These are phyloP conservation scores for Achaetomium macrosporum DNA, from an alignment of 2,329 filamentous ascomycete species.

Conservation along the genomic window DNA sequence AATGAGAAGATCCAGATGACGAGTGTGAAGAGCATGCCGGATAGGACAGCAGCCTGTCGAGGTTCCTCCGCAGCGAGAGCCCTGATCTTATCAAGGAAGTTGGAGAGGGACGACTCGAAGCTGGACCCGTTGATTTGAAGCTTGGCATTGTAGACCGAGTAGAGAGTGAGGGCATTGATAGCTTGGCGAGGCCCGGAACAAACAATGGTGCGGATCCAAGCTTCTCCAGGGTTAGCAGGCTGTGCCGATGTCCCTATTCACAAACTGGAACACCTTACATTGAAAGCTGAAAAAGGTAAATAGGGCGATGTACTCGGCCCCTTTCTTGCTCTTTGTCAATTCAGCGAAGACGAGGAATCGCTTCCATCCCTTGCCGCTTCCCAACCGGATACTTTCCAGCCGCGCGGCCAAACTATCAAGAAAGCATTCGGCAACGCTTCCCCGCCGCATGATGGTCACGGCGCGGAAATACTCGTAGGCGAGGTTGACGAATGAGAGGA, in stretches of 20 bases:
- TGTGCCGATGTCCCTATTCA: not conserved
- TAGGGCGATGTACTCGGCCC: constrained; percentile 80
- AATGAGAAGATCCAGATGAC: constrained; percentile 82
- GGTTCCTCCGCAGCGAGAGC: constrained; percentile 66
- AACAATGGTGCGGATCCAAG: constrained; percentile 81
- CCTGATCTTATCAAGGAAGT: constrained; percentile 80
- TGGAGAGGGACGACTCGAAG: constrained; percentile 58
- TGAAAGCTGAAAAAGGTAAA: constrained; percentile 82
- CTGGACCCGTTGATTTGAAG: constrained; percentile 54
- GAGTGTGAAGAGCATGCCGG: constrained; percentile 87
- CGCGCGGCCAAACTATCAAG: constrained; percentile 81
- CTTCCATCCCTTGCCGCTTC: constrained; percentile 71
- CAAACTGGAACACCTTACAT: constrained; percentile 37
- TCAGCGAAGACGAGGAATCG: constrained; percentile 90
- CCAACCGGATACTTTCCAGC: constrained; percentile 74
- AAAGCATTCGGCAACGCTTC: constrained; percentile 86
- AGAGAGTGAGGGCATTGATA: constrained; percentile 83
- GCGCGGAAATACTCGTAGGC: constrained; percentile 75
- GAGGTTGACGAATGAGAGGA: constrained; percentile 80
- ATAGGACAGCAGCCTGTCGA: constrained; percentile 75
- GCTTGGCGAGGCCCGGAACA: constrained; percentile 90
- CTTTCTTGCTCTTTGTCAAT: constrained; percentile 85
- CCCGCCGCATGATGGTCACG: constrained; percentile 71
- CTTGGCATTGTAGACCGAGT: constrained; percentile 72
- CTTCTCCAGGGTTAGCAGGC: constrained; percentile 37